phyloP scores from a whole-genome alignment of 2,329 filamentous ascomycete species.

The Aspergillus hiratsukae region DNA sequence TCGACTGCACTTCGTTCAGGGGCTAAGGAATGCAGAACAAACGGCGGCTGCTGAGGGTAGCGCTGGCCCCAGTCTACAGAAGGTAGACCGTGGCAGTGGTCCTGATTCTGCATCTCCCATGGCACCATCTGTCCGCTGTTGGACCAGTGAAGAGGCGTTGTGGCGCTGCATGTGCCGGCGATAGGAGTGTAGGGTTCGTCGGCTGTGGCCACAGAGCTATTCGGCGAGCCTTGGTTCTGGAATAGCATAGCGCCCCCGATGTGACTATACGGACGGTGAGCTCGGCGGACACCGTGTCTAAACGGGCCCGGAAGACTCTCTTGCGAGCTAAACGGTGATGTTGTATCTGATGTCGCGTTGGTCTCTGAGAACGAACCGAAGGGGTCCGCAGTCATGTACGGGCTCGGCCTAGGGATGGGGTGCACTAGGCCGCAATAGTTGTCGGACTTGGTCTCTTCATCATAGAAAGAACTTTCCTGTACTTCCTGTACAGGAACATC shows the following conservation, averaged over 20 bases:
- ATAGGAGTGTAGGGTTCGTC: slow-evolving; percentile 2
- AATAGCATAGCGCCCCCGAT: background rate
- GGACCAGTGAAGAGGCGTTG: slow-evolving; percentile 8
- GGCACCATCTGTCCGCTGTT: background rate
- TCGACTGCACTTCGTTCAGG: background rate
- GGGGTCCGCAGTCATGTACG: slow-evolving; percentile 3
- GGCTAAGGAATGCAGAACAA: slow-evolving; percentile 1
- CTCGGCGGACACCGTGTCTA: background rate
- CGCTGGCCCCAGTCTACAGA: background rate
- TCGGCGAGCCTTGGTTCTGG: background rate
- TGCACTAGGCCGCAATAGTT: slow-evolving; percentile 7
- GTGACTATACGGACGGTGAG: slow-evolving; percentile 5
- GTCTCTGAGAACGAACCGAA: slow-evolving; percentile 7
- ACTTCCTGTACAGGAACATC: background rate
- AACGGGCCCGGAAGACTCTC: background rate
- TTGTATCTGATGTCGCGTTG: slow-evolving; percentile 8
- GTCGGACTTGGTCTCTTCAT: background rate
- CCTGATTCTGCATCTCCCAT: slow-evolving; percentile 4
- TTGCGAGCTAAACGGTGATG: background rate
- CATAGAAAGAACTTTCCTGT: background rate
- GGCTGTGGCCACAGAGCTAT: slow-evolving; percentile 1
- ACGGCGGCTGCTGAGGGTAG: slow-evolving; percentile 2
- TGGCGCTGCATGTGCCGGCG: background rate
- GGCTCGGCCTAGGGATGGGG: slow-evolving; percentile 7
- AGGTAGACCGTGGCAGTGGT: slow-evolving; percentile 3